Base-by-base conservation (phyloP, 2,329 filamentous ascomycete genomes). In the Arthrobotrys musiformis region DNA sequence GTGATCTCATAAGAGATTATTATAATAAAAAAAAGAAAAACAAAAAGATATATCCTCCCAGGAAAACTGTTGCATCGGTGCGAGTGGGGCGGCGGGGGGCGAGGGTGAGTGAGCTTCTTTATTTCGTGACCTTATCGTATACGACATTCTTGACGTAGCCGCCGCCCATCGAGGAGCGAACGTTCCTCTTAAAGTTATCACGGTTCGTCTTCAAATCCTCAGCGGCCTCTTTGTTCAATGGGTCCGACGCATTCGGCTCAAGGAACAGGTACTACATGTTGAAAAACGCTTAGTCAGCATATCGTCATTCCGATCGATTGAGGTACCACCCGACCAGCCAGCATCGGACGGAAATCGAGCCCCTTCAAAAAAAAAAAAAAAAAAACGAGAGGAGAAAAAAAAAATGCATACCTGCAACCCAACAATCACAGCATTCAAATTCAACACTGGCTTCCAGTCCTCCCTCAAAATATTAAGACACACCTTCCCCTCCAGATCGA, bases 381-480 rank as follows among this genome's bases (percentile, higher is more conserved):
- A 15, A 40, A 40, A 40, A 40, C 13, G 22, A 30, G 17, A 33
- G 28, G 33, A 40, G n/a, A 24, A 11, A 19, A 46, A 24, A 28
- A 37, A 30, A 40, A 15, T 28, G 52, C 72, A 40, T 50, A 93
- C 91, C 89, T 94, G 93, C 83, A 99, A 85, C 46, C 95, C 95
- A 64, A 98, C 93, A 80, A 99, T 95, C 44, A 98, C 93, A 15
- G 95, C 94, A 83, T 98, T 97, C 83, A 99, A 84, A 84, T 98
- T 98, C 83, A 99, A 86, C 50, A 99, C 95, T 0, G 95, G 95
- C 87, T 98, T 99, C 95, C 95, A 99, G 86, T 99, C 95, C 85
- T 99, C 95, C 78, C 95, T 88, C 82, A 99, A 85, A 81, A 99
- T 99, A 84, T 99, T 99, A 82, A 99, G 85, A 86, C 95, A 99